Percentiles rank a stretch among this genome's conserved stretches.
Evolutionary conservation across 2,329 filamentous ascomycete genomes (phyloP).

Genomic region (Furcasterigmium furcatum): DNA sequence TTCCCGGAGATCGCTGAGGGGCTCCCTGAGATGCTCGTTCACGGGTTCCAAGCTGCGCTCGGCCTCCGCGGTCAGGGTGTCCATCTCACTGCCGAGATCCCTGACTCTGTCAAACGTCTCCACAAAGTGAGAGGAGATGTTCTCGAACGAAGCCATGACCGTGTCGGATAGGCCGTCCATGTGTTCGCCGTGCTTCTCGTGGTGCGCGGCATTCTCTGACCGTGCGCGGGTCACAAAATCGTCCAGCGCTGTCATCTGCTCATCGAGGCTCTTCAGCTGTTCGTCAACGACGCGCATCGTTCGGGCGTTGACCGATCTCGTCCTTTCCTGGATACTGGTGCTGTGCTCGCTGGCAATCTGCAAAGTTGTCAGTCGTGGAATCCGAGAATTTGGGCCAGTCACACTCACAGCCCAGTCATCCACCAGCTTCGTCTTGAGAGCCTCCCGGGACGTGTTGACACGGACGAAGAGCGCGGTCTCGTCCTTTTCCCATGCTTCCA

Average conservation of each 20-base stretch:
- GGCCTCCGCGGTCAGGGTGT: constrained; percentile 54
- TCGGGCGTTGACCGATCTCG: constrained; percentile 84
- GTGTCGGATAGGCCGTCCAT: constrained; percentile 63
- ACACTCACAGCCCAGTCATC: constrained; percentile 77
- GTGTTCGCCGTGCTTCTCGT: constrained; percentile 64
- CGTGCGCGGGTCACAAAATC: constrained; percentile 84
- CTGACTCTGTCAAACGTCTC: constrained; percentile 66
- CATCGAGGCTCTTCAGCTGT: constrained; percentile 81
- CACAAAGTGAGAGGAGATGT: constrained; percentile 67
- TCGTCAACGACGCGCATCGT: constrained; percentile 86
- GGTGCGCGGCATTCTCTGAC: constrained; percentile 75
- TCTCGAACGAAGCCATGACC: constrained; percentile 70
- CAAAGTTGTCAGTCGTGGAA: constrained; percentile 25
- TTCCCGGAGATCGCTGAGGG: constrained; percentile 68
- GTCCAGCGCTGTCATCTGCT: constrained; percentile 87
- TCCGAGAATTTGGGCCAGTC: constrained; percentile 35
- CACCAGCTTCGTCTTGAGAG: constrained; percentile 77
- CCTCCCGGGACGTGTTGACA: constrained; percentile 70
- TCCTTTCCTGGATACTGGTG: constrained; percentile 76
- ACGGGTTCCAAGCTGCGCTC: constrained; percentile 61
- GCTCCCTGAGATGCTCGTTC: constrained; percentile 57
- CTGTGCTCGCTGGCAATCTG: constrained; percentile 72
- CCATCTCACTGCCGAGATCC: constrained; percentile 66
- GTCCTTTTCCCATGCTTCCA: constrained; percentile 71
- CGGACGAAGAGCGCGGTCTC: constrained; percentile 68